These are phyloP conservation scores for Penicillium atrosanguineum DNA, from an alignment of 495 filamentous ascomycete species.

Conservation along the genomic window DNA sequence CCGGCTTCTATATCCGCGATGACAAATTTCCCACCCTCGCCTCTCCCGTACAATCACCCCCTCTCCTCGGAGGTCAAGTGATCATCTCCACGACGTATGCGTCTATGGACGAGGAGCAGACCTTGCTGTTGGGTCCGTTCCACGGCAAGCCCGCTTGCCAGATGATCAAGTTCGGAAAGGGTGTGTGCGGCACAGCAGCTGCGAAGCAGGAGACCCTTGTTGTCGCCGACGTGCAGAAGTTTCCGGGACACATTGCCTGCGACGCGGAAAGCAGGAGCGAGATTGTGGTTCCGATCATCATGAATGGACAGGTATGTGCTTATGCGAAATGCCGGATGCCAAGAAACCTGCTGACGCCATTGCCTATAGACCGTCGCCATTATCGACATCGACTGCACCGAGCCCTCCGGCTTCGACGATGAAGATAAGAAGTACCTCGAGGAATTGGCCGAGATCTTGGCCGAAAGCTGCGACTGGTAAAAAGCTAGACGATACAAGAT, in stretches of 20 bases:
- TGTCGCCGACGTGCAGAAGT: constrained; percentile 70
- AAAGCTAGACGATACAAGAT: neutral
- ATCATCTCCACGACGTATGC: constrained; percentile 28
- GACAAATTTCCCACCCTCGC: constrained; percentile 47
- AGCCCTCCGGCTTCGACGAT: constrained; percentile 69
- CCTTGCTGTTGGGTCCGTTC: constrained; percentile 81
- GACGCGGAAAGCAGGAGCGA: constrained; percentile 81
- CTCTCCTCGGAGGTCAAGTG: constrained; percentile 14
- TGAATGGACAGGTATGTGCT: constrained; percentile 51
- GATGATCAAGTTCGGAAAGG: constrained; percentile 72
- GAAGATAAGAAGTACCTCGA: constrained; percentile 69
- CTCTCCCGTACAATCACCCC: constrained; percentile 26
- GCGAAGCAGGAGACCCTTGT: constrained; percentile 60
- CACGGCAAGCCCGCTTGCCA: constrained; percentile 88
- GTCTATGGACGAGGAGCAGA: constrained; percentile 19
- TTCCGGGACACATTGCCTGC: constrained; percentile 90
- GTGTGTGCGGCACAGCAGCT: constrained; percentile 83
- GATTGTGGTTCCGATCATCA: constrained; percentile 82
- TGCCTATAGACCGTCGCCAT: constrained; percentile 68
- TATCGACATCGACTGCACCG: constrained; percentile 84
- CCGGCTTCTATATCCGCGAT: constrained; percentile 84
- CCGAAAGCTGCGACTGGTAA: constrained; percentile 70
- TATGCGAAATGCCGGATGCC: neutral
- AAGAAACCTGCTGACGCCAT: neutral
- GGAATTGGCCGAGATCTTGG: constrained; percentile 64